phyloP scores from a whole-genome alignment of 257 asterid species.

The Scutellaria minor region DNA sequence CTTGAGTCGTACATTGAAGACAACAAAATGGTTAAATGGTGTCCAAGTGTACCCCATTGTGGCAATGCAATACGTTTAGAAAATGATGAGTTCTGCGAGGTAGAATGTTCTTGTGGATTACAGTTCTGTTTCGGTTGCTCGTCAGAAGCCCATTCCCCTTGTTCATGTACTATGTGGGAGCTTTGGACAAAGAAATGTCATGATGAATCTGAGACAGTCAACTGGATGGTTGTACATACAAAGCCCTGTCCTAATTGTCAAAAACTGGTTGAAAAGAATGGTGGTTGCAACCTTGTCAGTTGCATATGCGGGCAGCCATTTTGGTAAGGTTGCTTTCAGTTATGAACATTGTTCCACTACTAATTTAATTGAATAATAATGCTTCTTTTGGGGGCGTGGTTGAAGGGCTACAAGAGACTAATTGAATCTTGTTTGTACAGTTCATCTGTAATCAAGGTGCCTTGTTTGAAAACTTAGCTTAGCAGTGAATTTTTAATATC shows the following conservation, averaged over 20 bases:
- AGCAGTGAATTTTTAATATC: not conserved
- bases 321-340: conserved; percentile 60
- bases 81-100: conserved; percentile 83
- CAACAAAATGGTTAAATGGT: conserved; percentile 98
- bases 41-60: conserved; percentile 97
- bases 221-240: conserved; percentile 90
- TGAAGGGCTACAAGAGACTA: conserved; percentile 7
- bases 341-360: not conserved
- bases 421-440: not conserved
- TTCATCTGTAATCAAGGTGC: not conserved
- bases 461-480: not conserved
- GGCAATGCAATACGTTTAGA: conserved; percentile 96
- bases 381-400: conserved; percentile 13
- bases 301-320: conserved; percentile 97
- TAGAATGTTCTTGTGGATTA: conserved; percentile 90
- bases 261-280: conserved; percentile 96
- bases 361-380: conserved; percentile 1
- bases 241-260: conserved; percentile 96
- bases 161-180: conserved; percentile 95
- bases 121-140: conserved; percentile 95
- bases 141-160: conserved; percentile 96
- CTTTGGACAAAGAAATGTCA: conserved; percentile 95
- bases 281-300: conserved; percentile 93
- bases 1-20: conserved; percentile 98
- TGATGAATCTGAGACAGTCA: conserved; percentile 96